Evolutionary conservation across 2,329 filamentous ascomycete species (phyloP), one percentile per base, ranked within the genome.

Genomic region (Exophiala xenobiotica): DNA sequence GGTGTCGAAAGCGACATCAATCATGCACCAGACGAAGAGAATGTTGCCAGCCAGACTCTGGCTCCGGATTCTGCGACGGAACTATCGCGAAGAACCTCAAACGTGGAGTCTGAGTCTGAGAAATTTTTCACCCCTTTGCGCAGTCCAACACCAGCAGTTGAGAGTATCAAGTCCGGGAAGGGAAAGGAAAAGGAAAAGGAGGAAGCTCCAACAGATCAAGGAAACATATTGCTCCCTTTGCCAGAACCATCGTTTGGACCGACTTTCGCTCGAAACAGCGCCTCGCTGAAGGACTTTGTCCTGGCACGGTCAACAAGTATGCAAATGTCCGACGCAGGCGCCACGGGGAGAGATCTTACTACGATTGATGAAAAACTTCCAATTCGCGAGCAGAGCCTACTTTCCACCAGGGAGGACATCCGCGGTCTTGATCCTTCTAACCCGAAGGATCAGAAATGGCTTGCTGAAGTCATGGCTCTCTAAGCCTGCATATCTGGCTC

Each of bases 401-500:
- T 20, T 14, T 26, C 40, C 8, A 43, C 40, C 37, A 12, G 9
- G 11, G 23, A 31, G n/a, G 37, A 18, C 31, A 9, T 35, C 9
- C 12, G 19, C 20, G 22, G 37, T 40, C 16, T 22, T 33, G 40
- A 9, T 26, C 6, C 20, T 24, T 8, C 40, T 26, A 26, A 26
- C 14, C 7, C 20, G 12, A 42, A 43, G 5, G 46, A 39, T 12
- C 46, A 49, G 7, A 46, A 51, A 33, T 51, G 47, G 33, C 38
- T 49, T 27, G 38, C 49, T 22, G 44, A 53, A 18, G 31, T 53
- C 31, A 48, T 53, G 27, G 40, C 44, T 23, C 37, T 53, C 3
- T 49, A 29, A 31, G n/a, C 31, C n/a, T 35, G 31, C 11, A 35
- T 8, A 35, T 35, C n/a, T n/a, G n/a, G n/a, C n/a, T n/a, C n/a